phyloP scores from a whole-genome alignment of 1,139 yeast species.

The Pichia norvegensis region DNA sequence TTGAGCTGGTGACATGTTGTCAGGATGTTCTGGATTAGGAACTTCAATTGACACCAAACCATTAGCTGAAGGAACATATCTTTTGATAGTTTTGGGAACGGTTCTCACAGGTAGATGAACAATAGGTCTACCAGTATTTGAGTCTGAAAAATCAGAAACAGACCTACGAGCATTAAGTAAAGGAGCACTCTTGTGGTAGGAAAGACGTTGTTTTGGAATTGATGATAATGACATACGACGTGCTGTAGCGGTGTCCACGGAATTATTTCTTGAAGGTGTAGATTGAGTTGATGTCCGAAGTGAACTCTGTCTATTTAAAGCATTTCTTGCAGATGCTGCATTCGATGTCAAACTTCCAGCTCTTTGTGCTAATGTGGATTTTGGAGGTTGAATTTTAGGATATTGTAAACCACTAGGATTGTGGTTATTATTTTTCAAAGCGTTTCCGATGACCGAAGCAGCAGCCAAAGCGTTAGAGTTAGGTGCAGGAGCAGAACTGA shows the following conservation, averaged over 20 bases:
- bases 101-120: constrained; percentile 5
- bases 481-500: constrained; percentile 22
- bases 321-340: constrained; percentile 6
- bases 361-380: constrained; percentile 12
- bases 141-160: constrained; percentile 12
- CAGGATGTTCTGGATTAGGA: constrained; percentile 28
- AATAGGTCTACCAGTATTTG: background rate
- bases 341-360: constrained; percentile 18
- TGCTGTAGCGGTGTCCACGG: constrained; percentile 10
- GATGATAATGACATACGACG: constrained; percentile 10
- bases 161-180: constrained; percentile 13
- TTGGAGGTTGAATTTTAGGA: constrained; percentile 17
- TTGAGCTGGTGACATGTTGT: constrained; percentile 17
- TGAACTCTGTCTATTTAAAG: background rate
- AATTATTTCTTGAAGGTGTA: constrained; percentile 8
- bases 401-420: constrained; percentile 19
- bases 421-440: constrained; percentile 26
- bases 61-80: constrained; percentile 41
- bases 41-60: constrained; percentile 42
- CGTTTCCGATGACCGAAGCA: constrained; percentile 30
- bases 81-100: constrained; percentile 30
- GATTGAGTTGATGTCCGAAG: background rate
- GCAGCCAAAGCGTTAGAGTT: constrained; percentile 29
- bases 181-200: constrained; percentile 12
- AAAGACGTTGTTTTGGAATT: constrained; percentile 10